phyloP scores from a whole-genome alignment of 805 yeast species.

The Wickerhamiella nectarea region DNA sequence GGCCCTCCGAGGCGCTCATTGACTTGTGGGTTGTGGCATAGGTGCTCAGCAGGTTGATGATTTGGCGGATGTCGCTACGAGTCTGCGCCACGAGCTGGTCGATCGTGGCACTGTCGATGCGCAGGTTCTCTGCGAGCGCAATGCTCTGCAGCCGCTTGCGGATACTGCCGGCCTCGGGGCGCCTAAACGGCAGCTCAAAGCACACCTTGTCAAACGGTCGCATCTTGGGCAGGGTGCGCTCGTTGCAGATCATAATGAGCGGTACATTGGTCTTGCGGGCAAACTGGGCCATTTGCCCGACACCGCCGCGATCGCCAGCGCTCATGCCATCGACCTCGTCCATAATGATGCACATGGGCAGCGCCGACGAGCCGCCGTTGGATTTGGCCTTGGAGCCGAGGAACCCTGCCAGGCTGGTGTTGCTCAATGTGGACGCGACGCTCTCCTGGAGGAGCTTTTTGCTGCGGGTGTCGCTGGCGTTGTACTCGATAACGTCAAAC shows the following conservation, averaged over 20 bases:
- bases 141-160: conserved; percentile 79
- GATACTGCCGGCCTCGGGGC: conserved; percentile 76
- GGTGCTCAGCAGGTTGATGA: conserved; percentile 76
- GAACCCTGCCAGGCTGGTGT: conserved; percentile 72
- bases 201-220: conserved; percentile 82
- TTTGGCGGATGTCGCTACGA: conserved; percentile 84
- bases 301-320: conserved; percentile 98
- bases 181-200: conserved; percentile 66
- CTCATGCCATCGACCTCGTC: conserved; percentile 99
- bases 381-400: conserved; percentile 31
- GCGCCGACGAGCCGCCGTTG: conserved; percentile 42
- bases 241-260: conserved; percentile 86
- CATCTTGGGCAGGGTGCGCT: conserved; percentile 85
- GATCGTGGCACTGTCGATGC: conserved; percentile 64
- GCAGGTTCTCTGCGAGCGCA: conserved; percentile 70
- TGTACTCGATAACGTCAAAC: conserved; percentile 68
- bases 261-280: conserved; percentile 82
- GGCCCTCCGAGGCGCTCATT: conserved; percentile 51
- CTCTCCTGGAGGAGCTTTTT: conserved; percentile 58
- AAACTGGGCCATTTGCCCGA: conserved; percentile 79
- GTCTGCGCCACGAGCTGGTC: conserved; percentile 78
- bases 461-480: conserved; percentile 82
- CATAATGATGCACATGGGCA: conserved; percentile 70
- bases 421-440: conserved; percentile 58
- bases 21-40: conserved; percentile 58